Evolutionary conservation across 2,329 filamentous ascomycete genomes (phyloP).

Genomic region (Hypoxylon sp.): DNA sequence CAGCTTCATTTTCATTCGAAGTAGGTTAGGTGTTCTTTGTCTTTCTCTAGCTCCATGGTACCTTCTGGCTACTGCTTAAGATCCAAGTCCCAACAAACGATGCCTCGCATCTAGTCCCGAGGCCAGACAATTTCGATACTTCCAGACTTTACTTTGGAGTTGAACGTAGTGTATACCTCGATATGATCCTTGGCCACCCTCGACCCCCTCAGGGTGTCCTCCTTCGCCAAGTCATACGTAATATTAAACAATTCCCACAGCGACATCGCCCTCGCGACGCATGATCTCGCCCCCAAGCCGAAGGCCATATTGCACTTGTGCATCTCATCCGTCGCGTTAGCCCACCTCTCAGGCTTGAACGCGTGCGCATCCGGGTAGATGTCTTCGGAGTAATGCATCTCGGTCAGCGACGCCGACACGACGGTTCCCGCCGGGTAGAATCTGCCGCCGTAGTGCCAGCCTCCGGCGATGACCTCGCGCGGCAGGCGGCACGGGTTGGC

Average conservation of each 20-base stretch:
- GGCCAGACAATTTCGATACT: background rate
- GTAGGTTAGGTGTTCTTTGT: no score
- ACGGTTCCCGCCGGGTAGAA: conserved; percentile 58
- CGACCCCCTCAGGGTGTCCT: conserved; percentile 10
- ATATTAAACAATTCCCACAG: conserved; percentile 3
- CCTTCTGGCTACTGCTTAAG: no score
- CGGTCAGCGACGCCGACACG: conserved; percentile 59
- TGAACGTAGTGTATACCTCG: conserved; percentile 15
- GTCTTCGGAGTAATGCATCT: conserved; percentile 59
- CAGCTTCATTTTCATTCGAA: no score
- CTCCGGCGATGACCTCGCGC: conserved; percentile 43
- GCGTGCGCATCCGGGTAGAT: conserved; percentile 57
- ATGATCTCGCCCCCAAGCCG: conserved; percentile 60
- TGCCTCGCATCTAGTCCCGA: background rate
- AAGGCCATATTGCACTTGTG: conserved; percentile 60
- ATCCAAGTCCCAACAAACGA: no score
- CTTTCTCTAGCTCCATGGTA: no score
- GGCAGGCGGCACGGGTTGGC: conserved; percentile 2
- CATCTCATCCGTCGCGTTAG: conserved; percentile 41
- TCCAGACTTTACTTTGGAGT: background rate
- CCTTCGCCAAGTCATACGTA: conserved; percentile 3
- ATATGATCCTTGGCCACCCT: conserved; percentile 10
- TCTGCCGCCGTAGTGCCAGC: conserved; percentile 48
- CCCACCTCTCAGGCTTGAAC: conserved; percentile 64
- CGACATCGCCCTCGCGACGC: conserved; percentile 62